Conservation (phyloP, 208 protist genomes). For the Vickermania spadyakhi region DNA sequence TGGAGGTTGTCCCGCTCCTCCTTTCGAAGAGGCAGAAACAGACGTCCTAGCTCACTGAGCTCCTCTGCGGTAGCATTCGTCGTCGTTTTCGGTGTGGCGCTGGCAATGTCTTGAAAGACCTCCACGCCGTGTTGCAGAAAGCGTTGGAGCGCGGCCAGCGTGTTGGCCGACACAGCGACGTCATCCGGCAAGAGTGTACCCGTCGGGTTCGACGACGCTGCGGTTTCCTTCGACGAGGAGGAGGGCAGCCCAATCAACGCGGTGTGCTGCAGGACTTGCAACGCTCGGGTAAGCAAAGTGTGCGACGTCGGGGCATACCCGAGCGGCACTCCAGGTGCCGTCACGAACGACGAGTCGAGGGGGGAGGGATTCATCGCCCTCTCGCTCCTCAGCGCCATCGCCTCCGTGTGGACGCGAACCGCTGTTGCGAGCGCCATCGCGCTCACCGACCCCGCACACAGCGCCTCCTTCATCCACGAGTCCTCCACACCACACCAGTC, state of each 20-base stretch:
- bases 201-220: not conserved
- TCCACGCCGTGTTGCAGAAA: slow-evolving; percentile 31
- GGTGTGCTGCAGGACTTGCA: slow-evolving; percentile 34
- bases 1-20: not conserved
- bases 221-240: not conserved
- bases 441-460: slow-evolving; percentile 31
- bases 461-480: slow-evolving; percentile 44
- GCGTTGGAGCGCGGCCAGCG: slow-evolving; percentile 55
- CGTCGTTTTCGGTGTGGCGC: not conserved
- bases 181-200: slow-evolving; percentile 11
- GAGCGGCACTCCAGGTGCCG: not conserved
- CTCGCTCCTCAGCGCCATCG: slow-evolving; percentile 9
- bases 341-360: not conserved
- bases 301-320: slow-evolving; percentile 30
- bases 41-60: not conserved
- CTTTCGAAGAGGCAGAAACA: not conserved
- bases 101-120: slow-evolving; percentile 18
- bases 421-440: slow-evolving; percentile 55
- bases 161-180: slow-evolving; percentile 39
- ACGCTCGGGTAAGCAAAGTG: slow-evolving; percentile 35
- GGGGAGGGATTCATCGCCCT: no score
- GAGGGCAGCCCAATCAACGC: slow-evolving; percentile 15
- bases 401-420: slow-evolving; percentile 39
- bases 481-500: slow-evolving; percentile 6
- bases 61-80: not conserved